Evolutionary conservation across 2,329 filamentous ascomycete species (phyloP).

Genomic region (Corinectria fuckeliana): DNA sequence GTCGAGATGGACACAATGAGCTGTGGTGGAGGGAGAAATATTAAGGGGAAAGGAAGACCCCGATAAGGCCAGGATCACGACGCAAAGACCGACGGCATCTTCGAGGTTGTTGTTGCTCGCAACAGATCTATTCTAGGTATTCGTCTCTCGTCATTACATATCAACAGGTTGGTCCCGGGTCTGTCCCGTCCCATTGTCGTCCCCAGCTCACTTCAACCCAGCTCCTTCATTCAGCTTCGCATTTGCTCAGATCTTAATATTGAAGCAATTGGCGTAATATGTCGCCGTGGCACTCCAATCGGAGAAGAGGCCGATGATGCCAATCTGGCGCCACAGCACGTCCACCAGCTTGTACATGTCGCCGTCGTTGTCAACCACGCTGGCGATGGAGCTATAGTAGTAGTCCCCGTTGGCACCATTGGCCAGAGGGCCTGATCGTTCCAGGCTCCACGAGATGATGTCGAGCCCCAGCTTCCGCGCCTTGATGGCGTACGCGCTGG

Average conservation of each 20-base stretch:
- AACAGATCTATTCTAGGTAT: background rate
- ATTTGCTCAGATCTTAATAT: constrained; percentile 29
- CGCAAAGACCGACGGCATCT: background rate
- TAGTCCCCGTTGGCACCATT: constrained; percentile 56
- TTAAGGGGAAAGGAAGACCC: background rate
- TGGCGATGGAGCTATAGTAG: constrained; percentile 63
- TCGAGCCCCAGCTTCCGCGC: constrained; percentile 68
- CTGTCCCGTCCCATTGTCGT: background rate
- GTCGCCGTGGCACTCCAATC: constrained; percentile 75
- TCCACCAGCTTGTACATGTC: constrained; percentile 72
- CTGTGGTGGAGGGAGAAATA: background rate
- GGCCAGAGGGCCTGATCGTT: constrained; percentile 67
- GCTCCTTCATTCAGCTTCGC: background rate
- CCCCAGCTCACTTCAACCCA: background rate
- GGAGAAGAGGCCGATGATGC: constrained; percentile 67
- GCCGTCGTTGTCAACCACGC: constrained; percentile 66
- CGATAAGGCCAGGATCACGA: background rate
- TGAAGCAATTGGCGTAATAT: constrained; percentile 76
- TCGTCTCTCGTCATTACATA: constrained; percentile 9
- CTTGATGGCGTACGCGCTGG: constrained; percentile 66
- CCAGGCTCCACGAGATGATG: constrained; percentile 73
- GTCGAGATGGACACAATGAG: background rate
- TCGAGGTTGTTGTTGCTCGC: background rate
- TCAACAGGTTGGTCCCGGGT: background rate
- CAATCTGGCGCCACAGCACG: constrained; percentile 66